Evolutionary conservation across 257 asterid species (phyloP), one percentile per base, ranked within the genome.

Genomic region (Petrea volubilis): DNA sequence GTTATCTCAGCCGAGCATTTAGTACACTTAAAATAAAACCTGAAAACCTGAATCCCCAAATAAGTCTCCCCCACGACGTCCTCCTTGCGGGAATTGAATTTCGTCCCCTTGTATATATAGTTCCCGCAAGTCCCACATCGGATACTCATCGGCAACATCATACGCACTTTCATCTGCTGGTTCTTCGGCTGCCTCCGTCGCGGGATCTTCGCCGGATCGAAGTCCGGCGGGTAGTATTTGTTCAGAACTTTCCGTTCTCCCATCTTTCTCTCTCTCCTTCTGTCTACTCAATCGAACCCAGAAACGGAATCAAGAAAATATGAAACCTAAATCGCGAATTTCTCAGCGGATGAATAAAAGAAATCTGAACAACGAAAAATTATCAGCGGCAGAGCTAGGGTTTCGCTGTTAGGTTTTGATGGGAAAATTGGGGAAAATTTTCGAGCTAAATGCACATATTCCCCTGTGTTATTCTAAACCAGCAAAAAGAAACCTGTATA

Each of bases 101-200:
- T 91, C 8, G 97, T 89, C 3, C 96, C 96, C 76, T 89, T 87
- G 64, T 91, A 89, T 1, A 92, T 92, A 69, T 91, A 93, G 64
- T 91, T 91, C 0, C 96, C 97, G 62, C 96, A 91, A 4, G 96
- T 91, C 7, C 66, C 84, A 31, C 98, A 87, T 0, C 96, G 86
- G 17, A 93, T 86, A 71, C 97, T 87, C 96, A 91, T 93, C 0
- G 98, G 98, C 76, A 91, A 92, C 97, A 89, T 93, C 96, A 91
- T 93, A 7, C 98, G 83, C 17, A 93, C 95, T 52, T 78, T 85
- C 75, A 93, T 89, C 79, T 91, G 97, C 78, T 87, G 90, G 58
- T 89, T 93, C 52, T 82, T 83, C 0, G 83, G 96, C 63, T 93
- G 96, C 68, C 80, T 78, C 71, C 97, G 94, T 71, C 96, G 91